Conservation (phyloP, 768 basidiomycete species). For the Auricularia cornea region DNA sequence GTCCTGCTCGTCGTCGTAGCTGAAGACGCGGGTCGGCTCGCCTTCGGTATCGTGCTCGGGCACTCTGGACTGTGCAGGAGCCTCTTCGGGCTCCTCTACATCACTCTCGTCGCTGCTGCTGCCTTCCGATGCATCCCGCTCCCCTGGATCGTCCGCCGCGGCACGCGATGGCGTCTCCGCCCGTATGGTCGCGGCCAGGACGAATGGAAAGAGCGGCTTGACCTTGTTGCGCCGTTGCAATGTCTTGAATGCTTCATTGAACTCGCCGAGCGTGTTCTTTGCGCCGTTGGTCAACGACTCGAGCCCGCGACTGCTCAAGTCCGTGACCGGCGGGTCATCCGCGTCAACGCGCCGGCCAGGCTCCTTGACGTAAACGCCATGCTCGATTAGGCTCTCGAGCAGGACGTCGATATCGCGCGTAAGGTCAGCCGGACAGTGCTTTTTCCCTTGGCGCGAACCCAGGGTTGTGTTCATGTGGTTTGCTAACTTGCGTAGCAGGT, state of each 20-base stretch:
- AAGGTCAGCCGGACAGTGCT: conserved; percentile 23
- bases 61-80: too few species aligned
- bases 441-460: conserved; percentile 23
- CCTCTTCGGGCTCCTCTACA: too few species aligned
- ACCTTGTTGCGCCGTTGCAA: conserved; percentile 13
- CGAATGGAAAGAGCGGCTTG: neutral
- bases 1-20: neutral
- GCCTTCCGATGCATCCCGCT: too few species aligned
- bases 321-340: conserved; percentile 10
- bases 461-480: conserved; percentile 17
- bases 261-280: conserved; percentile 14
- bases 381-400: conserved; percentile 15
- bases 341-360: conserved; percentile 13
- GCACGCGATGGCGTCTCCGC: too few species aligned
- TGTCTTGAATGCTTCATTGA: conserved; percentile 16
- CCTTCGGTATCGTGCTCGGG: too few species aligned
- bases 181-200: too few species aligned
- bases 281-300: neutral
- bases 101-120: neutral
- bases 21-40: neutral
- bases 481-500: conserved; percentile 18
- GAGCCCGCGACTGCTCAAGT: conserved; percentile 1
- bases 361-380: conserved; percentile 15
- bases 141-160: too few species aligned
- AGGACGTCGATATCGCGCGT: conserved; percentile 22